Evolutionary conservation across 2,329 filamentous ascomycete species (phyloP).

Genomic region (Aspergillus neotritici): DNA sequence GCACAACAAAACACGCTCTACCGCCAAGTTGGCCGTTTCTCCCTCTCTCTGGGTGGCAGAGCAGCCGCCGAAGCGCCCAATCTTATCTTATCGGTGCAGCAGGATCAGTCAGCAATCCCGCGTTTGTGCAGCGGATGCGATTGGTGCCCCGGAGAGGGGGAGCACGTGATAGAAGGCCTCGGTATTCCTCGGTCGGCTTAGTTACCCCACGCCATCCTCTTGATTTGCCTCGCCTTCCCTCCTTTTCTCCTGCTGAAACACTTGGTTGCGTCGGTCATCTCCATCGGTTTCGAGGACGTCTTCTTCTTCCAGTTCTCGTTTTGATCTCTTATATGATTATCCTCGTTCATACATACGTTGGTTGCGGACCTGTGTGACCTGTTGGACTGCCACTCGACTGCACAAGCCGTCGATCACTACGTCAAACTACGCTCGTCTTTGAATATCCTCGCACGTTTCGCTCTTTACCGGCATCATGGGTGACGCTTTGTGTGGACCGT

Average conservation of each 20-base stretch:
- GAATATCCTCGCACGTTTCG: background rate
- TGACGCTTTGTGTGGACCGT: conserved; percentile 66
- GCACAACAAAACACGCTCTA: background rate
- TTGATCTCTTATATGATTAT: no score
- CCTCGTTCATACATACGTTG: background rate
- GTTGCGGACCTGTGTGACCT: background rate
- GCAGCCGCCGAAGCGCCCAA: conserved; percentile 9
- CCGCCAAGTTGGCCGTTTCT: conserved; percentile 24
- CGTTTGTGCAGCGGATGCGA: no score
- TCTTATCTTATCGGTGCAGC: conserved; percentile 30
- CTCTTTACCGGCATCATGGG: conserved; percentile 47
- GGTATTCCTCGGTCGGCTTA: conserved; percentile 9
- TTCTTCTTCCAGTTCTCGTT: no score
- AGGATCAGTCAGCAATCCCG: conserved; percentile 10
- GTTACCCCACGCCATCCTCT: conserved; percentile 11
- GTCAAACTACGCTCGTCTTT: no score
- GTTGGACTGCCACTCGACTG: background rate
- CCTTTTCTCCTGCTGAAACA: conserved; percentile 4
- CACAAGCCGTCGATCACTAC: background rate
- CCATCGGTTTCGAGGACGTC: no score
- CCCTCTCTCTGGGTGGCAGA: conserved; percentile 9
- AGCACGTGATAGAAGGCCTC: conserved; percentile 21
- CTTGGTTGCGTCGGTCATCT: no score
- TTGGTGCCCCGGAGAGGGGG: conserved; percentile 8
- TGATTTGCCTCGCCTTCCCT: conserved; percentile 1